Percentiles rank a stretch among this genome's conserved stretches.
phyloP scores from a whole-genome alignment of 1,284 basidiomycete genomes.

The Athelia sp. region DNA sequence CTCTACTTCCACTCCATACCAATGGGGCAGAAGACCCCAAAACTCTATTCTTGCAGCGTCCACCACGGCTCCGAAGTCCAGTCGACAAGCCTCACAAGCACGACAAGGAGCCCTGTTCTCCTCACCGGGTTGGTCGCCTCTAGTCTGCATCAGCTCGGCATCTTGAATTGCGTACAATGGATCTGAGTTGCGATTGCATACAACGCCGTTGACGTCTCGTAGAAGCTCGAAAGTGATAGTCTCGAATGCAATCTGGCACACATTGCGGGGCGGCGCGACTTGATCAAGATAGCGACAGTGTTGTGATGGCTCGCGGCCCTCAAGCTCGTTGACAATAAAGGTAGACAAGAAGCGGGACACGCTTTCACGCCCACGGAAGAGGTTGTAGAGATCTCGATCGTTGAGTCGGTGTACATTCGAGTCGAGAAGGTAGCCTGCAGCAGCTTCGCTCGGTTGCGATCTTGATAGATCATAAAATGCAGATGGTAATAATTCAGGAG shows the following conservation, averaged over 20 bases:
- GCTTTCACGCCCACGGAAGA: constrained; percentile 64
- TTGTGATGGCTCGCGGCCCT: constrained; percentile 48
- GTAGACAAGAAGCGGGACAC: constrained; percentile 67
- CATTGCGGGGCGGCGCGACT: constrained; percentile 36
- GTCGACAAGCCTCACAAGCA: constrained; percentile 61
- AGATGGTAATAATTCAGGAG: constrained; percentile 35
- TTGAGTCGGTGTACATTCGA: constrained; percentile 31
- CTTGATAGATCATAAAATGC: constrained; percentile 52
- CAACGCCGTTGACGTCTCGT: constrained; percentile 63
- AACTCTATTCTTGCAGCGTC: constrained; percentile 54
- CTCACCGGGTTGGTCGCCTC: constrained; percentile 37
- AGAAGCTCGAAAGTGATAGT: constrained; percentile 66
- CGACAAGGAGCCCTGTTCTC: constrained; percentile 37
- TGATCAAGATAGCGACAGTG: constrained; percentile 47
- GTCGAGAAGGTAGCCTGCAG: constrained; percentile 24
- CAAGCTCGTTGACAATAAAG: constrained; percentile 66
- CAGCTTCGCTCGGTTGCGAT: constrained; percentile 36
- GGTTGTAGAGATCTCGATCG: constrained; percentile 46
- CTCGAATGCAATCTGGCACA: constrained; percentile 67
- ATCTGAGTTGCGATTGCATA: constrained; percentile 60
- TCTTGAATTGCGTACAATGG: constrained; percentile 65
- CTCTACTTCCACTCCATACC: constrained; percentile 57
- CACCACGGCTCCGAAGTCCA: constrained; percentile 54
- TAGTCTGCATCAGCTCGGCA: constrained; percentile 56
- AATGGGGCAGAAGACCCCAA: constrained; percentile 57